A percentile compares a stretch with the other conserved stretches of the same genome.
phyloP scores from a whole-genome alignment of 2,329 filamentous ascomycete genomes.

The Cladophialophora yegresii region DNA sequence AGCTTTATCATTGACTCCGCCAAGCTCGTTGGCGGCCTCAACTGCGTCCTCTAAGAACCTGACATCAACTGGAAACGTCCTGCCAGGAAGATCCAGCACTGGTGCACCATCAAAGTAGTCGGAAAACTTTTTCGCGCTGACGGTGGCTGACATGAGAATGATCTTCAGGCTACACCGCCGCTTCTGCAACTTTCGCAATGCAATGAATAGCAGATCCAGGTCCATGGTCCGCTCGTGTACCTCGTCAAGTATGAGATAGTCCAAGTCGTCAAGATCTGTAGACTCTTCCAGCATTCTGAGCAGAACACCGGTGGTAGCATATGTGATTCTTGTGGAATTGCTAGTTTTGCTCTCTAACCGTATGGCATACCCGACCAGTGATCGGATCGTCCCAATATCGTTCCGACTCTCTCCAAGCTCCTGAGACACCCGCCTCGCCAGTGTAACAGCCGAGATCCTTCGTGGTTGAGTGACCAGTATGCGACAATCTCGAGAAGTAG shows the following conservation, averaged over 20 bases:
- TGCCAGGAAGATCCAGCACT: slow-evolving; percentile 84
- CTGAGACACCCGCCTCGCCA: slow-evolving; percentile 89
- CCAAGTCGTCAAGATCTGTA: slow-evolving; percentile 82
- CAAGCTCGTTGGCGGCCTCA: slow-evolving; percentile 74
- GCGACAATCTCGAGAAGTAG: slow-evolving; percentile 78
- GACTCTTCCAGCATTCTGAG: slow-evolving; percentile 94
- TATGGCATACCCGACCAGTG: slow-evolving; percentile 92
- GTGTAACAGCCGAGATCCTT: slow-evolving; percentile 91
- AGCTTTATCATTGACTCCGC: slow-evolving; percentile 43
- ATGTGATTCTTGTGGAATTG: slow-evolving; percentile 79
- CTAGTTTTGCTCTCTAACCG: slow-evolving; percentile 85
- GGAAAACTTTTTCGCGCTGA: slow-evolving; percentile 89
- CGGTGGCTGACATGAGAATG: slow-evolving; percentile 94
- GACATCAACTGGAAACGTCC: slow-evolving; percentile 88
- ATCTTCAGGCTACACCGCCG: slow-evolving; percentile 83
- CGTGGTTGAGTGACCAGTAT: slow-evolving; percentile 95
- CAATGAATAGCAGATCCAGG: slow-evolving; percentile 91
- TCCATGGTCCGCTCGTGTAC: slow-evolving; percentile 96
- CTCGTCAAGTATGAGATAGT: slow-evolving; percentile 94
- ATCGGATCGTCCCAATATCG: slow-evolving; percentile 78
- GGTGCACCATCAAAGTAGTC: slow-evolving; percentile 79
- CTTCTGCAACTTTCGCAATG: slow-evolving; percentile 78
- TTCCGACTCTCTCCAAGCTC: slow-evolving; percentile 83
- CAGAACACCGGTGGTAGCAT: slow-evolving; percentile 84
- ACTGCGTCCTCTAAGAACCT: slow-evolving; percentile 90